Percentiles rank a stretch among this genome's conserved stretches.
Conservation (phyloP, 108 stramenopile genomes). For the Cyclotella cryptica region DNA sequence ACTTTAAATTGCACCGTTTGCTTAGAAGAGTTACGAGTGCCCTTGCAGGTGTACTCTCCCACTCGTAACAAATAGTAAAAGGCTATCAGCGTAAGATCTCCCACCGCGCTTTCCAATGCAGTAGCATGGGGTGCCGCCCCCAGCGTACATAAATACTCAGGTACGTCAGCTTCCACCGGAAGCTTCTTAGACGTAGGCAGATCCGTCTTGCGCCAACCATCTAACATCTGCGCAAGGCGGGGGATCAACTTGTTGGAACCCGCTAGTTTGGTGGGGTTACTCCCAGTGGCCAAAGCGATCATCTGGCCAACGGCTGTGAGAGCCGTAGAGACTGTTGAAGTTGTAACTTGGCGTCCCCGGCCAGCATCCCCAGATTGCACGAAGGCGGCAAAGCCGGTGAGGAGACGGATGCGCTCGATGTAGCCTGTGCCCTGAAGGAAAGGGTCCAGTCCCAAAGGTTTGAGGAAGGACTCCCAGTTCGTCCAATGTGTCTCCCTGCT, state of each 20-base stretch:
- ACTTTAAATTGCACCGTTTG: conserved; percentile 25
- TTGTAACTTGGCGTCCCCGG: not conserved
- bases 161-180: too few species aligned
- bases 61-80: conserved; percentile 17
- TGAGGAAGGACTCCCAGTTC: not conserved
- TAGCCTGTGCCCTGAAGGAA: conserved; percentile 6
- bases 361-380: not conserved
- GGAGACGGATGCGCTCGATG: not conserved
- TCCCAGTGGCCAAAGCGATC: not conserved
- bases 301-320: conserved; percentile 25
- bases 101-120: not conserved
- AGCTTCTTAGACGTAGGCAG: too few species aligned
- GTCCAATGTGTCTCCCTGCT: not conserved
- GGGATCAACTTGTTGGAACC: too few species aligned
- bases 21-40: not conserved
- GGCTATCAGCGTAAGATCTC: not conserved
- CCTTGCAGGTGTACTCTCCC: conserved; percentile 9
- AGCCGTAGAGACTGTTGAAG: conserved; percentile 13
- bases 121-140: too few species aligned
- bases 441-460: conserved; percentile 10
- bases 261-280: not conserved
- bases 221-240: too few species aligned
- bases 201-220: too few species aligned
- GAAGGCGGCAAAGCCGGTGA: conserved; percentile 9
- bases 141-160: too few species aligned